Evolutionary conservation across 208 protist species (phyloP).

Genomic region (Trypanosoma congolense): DNA sequence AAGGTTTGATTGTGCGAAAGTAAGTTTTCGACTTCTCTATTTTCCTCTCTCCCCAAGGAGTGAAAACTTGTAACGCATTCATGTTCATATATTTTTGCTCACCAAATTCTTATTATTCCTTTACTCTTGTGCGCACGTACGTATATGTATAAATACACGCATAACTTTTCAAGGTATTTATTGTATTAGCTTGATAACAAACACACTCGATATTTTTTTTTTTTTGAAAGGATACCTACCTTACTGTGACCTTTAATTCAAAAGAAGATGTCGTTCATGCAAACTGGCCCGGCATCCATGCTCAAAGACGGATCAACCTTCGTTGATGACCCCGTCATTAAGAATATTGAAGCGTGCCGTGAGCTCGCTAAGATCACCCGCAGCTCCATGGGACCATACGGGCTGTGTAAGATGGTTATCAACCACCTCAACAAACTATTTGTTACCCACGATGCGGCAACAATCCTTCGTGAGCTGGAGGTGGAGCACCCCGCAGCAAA

Average conservation of each 20-base stretch:
- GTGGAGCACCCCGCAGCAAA: conserved; percentile 98
- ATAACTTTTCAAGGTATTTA: no score
- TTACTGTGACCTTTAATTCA: no score
- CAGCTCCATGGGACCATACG: conserved; percentile 98
- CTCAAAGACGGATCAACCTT: conserved; percentile 89
- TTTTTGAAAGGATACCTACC: no score
- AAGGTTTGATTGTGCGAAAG: no score
- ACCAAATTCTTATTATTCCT: no score
- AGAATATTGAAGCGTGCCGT: conserved; percentile 98
- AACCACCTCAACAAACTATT: conserved; percentile 99
- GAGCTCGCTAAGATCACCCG: conserved; percentile 95
- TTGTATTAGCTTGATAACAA: conserved; percentile 3
- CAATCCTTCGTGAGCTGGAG: conserved; percentile 99
- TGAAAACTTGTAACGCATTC: no score
- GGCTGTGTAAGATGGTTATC: conserved; percentile 99
- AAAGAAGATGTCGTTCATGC: conserved; percentile 93
- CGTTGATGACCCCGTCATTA: conserved; percentile 95
- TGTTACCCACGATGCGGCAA: conserved; percentile 99
- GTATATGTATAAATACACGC: no score
- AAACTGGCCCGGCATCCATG: conserved; percentile 81
- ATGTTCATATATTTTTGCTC: no score
- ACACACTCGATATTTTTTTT: no score
- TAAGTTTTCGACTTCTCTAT: no score
- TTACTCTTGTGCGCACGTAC: no score
- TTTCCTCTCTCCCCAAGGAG: no score